Evolutionary conservation across 2,329 filamentous ascomycete genomes (phyloP), one percentile per base, ranked within the genome.

Genomic region (Alternaria viburni): DNA sequence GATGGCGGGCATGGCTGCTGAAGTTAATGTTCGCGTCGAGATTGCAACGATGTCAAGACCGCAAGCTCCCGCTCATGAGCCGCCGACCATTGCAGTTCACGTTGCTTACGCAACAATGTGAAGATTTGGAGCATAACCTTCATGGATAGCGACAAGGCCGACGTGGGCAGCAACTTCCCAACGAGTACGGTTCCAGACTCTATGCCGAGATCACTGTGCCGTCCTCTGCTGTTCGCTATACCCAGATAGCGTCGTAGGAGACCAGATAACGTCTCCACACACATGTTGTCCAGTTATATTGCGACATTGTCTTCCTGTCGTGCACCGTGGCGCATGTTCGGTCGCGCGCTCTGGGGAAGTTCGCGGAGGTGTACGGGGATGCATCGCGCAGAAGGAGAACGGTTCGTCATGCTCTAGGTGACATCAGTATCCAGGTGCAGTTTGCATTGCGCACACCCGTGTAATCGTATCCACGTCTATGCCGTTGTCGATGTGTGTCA

Each of bases 181-280:
- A 47, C 44, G 44, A 25, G 44, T 25, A 7, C 19, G 12, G 8
- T 41, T 3, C n/a, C n/a, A 11, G 8, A 41, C n/a, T 11, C 5
- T 11, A 17, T 41, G 1, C 3, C 1, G 36, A 41, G 15, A 41
- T 41, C 9, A 17, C n/a, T 10, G 36, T 41, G 36, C 9, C 36
- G 11, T 41, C 5, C 2, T 41, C 15, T 11, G 17, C n/a, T 17
- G 36, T 10, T 17, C 8, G n/a, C n/a, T 41, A 41, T 41, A 41
- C n/a, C n/a, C 15, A 0, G 3, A 6, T 3, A 3, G 8, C 15
- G 3, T 2, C 15, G 32, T n/a, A n/a, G 4, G 8, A 17, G 15
- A 41, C 15, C 15, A 2, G 3, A 10, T 10, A 2, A 4, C 1
- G 8, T 41, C 32, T 41, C n/a, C 36, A 17, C 5, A 41, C 8